These are phyloP conservation scores for Sporothrix humicola DNA, from an alignment of 2,329 filamentous ascomycete genomes.

Conservation along the genomic window DNA sequence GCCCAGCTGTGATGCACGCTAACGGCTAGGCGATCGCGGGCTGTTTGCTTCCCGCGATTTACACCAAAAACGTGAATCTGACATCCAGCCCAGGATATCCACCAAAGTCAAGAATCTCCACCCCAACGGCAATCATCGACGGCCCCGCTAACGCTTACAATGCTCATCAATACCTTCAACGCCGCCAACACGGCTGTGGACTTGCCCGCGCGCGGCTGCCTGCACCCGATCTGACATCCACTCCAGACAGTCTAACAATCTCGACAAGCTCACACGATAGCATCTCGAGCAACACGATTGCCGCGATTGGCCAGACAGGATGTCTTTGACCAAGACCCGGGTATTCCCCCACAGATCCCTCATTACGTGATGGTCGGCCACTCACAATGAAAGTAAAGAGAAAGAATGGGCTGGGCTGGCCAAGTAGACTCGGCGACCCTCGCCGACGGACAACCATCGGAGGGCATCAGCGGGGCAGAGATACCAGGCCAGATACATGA, in stretches of 20 bases:
- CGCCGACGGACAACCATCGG: constrained; percentile 23
- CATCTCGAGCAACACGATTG: not conserved
- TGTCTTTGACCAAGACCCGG: not conserved
- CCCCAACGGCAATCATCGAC: not conserved
- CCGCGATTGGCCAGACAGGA: not conserved
- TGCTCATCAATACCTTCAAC: no score
- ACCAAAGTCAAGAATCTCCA: not conserved
- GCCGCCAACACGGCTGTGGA: not conserved
- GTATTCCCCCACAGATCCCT: not conserved
- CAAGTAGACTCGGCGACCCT: constrained; percentile 30
- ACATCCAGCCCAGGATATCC: not conserved
- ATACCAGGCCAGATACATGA: not conserved
- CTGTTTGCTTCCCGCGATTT: constrained; percentile 22
- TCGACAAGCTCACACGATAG: not conserved
- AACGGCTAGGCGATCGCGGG: constrained; percentile 9
- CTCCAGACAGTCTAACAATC: not conserved
- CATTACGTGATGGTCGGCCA: constrained; percentile 6
- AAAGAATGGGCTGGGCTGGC: not conserved
- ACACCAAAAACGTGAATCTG: not conserved
- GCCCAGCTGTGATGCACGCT: not conserved
- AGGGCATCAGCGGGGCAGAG: not conserved
- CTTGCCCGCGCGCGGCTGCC: not conserved
- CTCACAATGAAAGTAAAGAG: not conserved
- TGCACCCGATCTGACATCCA: constrained; percentile 6
- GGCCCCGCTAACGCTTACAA: no score